Conservation (phyloP, 805 yeast species). For the Cyberlindnera mississippiensis region DNA sequence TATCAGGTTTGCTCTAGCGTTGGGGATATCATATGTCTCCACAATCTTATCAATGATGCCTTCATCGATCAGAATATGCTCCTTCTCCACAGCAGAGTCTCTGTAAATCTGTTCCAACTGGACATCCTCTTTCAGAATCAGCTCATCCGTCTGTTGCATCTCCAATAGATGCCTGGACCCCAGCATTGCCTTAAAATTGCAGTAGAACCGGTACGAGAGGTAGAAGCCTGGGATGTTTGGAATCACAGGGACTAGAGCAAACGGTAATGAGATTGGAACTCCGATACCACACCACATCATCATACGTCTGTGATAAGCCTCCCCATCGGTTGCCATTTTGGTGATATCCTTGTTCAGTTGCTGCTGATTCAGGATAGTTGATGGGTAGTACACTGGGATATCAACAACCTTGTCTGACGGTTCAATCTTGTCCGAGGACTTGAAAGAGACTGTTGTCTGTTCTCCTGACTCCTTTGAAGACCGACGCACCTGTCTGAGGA, state of each 20-base stretch:
- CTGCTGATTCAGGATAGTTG: constrained; percentile 29
- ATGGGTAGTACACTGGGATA: constrained; percentile 52
- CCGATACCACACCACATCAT: constrained; percentile 51
- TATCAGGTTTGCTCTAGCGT: constrained; percentile 39
- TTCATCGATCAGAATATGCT: constrained; percentile 39
- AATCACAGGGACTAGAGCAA: constrained; percentile 76
- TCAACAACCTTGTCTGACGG: constrained; percentile 21
- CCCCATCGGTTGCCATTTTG: constrained; percentile 40
- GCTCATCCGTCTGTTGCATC: constrained; percentile 44
- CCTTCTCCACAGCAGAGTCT: constrained; percentile 13
- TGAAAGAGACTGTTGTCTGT: neutral
- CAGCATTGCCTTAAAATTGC: constrained; percentile 72
- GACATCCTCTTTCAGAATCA: constrained; percentile 31
- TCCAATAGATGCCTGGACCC: constrained; percentile 69
- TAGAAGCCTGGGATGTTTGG: constrained; percentile 94
- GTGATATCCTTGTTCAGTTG: constrained; percentile 37
- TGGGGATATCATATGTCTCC: constrained; percentile 41
- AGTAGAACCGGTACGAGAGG: constrained; percentile 73
- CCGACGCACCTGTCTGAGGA: constrained; percentile 37
- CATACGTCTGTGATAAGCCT: constrained; percentile 51
- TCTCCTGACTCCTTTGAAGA: too few relatives aligned
- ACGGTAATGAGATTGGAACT: constrained; percentile 75
- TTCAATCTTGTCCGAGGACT: constrained; percentile 11
- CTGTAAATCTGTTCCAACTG: constrained; percentile 30
- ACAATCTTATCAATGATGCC: constrained; percentile 44